Percentiles rank a stretch among this genome's conserved stretches.
phyloP scores from a whole-genome alignment of 768 basidiomycete genomes.

The Mycena kentingensis region DNA sequence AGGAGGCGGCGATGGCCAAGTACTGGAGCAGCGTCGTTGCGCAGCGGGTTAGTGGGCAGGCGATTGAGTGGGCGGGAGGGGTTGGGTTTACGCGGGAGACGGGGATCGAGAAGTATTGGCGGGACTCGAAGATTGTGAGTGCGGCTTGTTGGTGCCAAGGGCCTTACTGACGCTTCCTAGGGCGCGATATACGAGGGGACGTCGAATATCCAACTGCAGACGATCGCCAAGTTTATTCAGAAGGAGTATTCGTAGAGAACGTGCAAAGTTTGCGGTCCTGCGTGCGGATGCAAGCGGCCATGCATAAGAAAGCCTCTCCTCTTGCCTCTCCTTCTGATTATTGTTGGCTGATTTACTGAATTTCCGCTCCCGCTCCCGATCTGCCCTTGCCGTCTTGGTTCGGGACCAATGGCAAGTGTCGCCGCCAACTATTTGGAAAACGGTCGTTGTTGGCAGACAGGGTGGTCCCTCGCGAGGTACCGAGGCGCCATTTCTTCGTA shows the following conservation, averaged over 20 bases:
- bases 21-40: slow-evolving; percentile 89
- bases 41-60: slow-evolving; percentile 80
- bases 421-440: too few species aligned
- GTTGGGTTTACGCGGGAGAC: slow-evolving; percentile 92
- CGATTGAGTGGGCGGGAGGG: slow-evolving; percentile 97
- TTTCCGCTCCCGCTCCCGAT: too few species aligned
- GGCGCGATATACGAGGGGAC: slow-evolving; percentile 94
- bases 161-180: slow-evolving; percentile 36
- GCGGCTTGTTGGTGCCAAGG: not conserved
- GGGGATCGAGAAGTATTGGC: slow-evolving; percentile 95
- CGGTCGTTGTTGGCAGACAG: too few species aligned
- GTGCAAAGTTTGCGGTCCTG: too few species aligned
- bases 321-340: too few species aligned
- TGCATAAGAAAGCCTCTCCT: too few species aligned
- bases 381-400: too few species aligned
- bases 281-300: too few species aligned
- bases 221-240: slow-evolving; percentile 90
- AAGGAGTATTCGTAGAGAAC: slow-evolving; percentile 83
- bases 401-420: too few species aligned
- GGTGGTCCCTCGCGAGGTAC: too few species aligned
- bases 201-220: slow-evolving; percentile 97
- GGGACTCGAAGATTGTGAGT: slow-evolving; percentile 94
- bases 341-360: too few species aligned
- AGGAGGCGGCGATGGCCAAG: slow-evolving; percentile 98
- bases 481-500: too few species aligned